Base-by-base conservation (phyloP, 306 rosid species). In the Cucumis sativus region DNA sequence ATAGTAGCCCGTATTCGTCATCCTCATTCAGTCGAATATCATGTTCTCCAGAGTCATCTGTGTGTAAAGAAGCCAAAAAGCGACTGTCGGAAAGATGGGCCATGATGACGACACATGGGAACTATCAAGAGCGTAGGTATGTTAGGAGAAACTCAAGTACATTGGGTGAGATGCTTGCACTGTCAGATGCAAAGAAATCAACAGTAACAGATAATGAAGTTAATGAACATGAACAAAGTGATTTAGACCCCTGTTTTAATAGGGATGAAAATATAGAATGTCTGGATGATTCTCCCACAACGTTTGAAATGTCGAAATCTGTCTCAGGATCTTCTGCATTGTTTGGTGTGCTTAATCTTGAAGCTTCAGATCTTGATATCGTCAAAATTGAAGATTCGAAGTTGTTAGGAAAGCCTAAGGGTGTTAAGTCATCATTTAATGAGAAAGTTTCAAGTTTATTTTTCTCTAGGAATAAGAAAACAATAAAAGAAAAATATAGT, bases 81-180 rank as follows among this genome's bases (percentile, higher is more conserved):
- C 79, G 99, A 52, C 90, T 96, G 8, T 91, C 97, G 18, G 98
- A 96, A 89, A 91, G 98, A 86, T 96, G 99, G 99, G 86, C 86
- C 68, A 84, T 91, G 84, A 81, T 96, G 87, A 73, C 90, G 72
- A 89, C 91, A 23, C 83, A 78, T 74, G 90, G 88, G 74, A 80
- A 67, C 52, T 77, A 80, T 83, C 93, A 86, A 78, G 96, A 92
- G 71, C 88, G 84, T 78, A 86, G 87, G 74, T 83, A 62, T 64
- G 74, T 74, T 9, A 58, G 83, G 55, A 88, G 89, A 86, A 87
- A 83, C 84, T 89, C 97, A 4, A 86, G 88, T 82, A 92, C 99
- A 14, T 81, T 96, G 82, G 98, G 98, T 41, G 99, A 96, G 81
- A 91, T 96, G 99, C 99, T 96, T 75, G 92, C 99, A 59, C 91